phyloP scores from a whole-genome alignment of 441 rosid species.

The Erodium moschatum region DNA sequence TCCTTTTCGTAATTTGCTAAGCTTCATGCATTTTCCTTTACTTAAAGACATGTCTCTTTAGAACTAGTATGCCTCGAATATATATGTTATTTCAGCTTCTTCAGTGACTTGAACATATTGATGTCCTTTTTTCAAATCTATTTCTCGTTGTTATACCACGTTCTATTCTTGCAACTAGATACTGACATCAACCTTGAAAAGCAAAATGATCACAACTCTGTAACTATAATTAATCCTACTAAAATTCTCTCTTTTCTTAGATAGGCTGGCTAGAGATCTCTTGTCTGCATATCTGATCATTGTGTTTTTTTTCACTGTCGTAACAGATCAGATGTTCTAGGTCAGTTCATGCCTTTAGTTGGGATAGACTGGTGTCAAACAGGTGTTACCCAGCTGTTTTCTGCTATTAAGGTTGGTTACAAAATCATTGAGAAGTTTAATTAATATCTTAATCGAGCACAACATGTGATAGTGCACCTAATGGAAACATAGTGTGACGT shows the following conservation, averaged over 20 bases:
- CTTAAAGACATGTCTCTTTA: constrained; percentile 7
- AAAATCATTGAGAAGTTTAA: not conserved
- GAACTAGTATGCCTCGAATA: constrained; percentile 3
- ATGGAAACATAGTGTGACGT: not conserved
- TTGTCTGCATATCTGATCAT: constrained; percentile 12
- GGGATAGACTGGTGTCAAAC: constrained; percentile 96
- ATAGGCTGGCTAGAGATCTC: not conserved
- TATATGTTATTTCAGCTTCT: constrained; percentile 12
- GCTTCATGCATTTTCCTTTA: constrained; percentile 3
- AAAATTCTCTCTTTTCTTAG: not conserved
- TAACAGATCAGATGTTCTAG: constrained; percentile 91
- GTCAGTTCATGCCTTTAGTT: constrained; percentile 97
- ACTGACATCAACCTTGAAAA: constrained; percentile 18
- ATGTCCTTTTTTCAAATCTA: constrained; percentile 7
- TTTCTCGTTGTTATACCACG: constrained; percentile 11
- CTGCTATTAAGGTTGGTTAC: constrained; percentile 73
- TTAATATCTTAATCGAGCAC: not conserved
- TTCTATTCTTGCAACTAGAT: constrained; percentile 9
- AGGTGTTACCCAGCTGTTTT: constrained; percentile 85
- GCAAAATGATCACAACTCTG: not conserved
- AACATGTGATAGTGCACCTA: not conserved
- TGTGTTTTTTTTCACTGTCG: constrained; percentile 16
- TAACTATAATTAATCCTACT: constrained; percentile 15
- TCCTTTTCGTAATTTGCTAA: not conserved
- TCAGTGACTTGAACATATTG: constrained; percentile 13